A percentile compares a stretch with the other conserved stretches of the same genome.
These are phyloP conservation scores for Volutella citrinella DNA, from an alignment of 2,329 filamentous ascomycete genomes.

Conservation along the genomic window DNA sequence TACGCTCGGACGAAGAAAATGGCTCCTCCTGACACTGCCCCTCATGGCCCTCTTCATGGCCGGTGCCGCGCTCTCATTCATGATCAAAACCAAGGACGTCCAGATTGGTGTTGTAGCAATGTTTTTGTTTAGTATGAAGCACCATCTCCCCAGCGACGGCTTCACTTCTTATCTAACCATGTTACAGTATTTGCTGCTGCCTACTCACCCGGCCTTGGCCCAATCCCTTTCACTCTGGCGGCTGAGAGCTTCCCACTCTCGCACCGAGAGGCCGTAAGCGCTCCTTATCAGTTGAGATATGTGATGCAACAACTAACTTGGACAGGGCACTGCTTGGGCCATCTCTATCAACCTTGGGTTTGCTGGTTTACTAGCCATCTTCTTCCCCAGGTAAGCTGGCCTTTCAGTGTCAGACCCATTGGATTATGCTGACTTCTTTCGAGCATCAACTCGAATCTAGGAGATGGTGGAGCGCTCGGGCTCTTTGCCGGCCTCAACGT, in stretches of 20 bases:
- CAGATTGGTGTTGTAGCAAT: constrained; percentile 31
- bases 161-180: too few species aligned
- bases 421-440: background rate
- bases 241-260: constrained; percentile 48
- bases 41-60: constrained; percentile 41
- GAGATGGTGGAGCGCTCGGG: background rate
- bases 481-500: constrained; percentile 26
- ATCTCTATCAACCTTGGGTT: constrained; percentile 45
- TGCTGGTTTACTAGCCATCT: constrained; percentile 42
- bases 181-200: constrained; percentile 38
- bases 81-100: constrained; percentile 15
- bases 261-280: constrained; percentile 41
- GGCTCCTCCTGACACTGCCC: constrained; percentile 40
- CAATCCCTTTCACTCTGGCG: constrained; percentile 47
- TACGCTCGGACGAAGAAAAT: constrained; percentile 38
- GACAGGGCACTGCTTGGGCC: constrained; percentile 41
- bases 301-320: constrained; percentile 13
- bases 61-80: constrained; percentile 33
- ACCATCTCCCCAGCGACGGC: too few species aligned
- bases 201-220: constrained; percentile 40
- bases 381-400: constrained; percentile 32
- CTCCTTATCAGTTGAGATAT: background rate
- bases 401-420: constrained; percentile 2
- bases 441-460: background rate
- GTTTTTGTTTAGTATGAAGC: constrained; percentile 32